Evolutionary conservation across 225 moss, liverwort and hornwort species (phyloP).

Genomic region (Physcomitrellopsis africana): DNA sequence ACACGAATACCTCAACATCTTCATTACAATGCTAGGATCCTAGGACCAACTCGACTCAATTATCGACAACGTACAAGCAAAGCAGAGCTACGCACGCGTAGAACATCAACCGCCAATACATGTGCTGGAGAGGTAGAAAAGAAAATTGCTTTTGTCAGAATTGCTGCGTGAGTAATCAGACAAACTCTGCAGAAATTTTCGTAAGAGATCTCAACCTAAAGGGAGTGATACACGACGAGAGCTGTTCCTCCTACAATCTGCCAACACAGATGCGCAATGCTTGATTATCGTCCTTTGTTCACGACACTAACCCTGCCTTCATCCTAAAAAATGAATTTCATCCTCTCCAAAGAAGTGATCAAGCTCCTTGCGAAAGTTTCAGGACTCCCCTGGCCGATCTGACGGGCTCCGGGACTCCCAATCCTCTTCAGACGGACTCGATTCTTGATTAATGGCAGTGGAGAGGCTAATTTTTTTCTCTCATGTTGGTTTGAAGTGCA

Average conservation of each 20-base stretch:
- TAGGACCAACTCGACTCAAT: neutral
- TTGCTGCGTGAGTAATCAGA: no score
- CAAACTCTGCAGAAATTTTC: neutral
- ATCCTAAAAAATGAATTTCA: slow-evolving; percentile 30
- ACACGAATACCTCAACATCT: slow-evolving; percentile 2
- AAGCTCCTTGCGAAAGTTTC: no score
- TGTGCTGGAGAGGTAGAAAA: neutral
- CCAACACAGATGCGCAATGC: neutral
- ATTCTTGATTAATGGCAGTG: slow-evolving; percentile 19
- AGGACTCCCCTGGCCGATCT: neutral
- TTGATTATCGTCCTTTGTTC: neutral
- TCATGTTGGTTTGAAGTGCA: neutral
- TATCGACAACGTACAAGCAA: neutral
- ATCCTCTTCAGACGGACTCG: slow-evolving; percentile 40
- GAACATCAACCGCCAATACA: neutral
- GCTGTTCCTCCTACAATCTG: neutral
- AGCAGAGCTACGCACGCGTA: neutral
- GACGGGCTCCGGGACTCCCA: slow-evolving; percentile 22
- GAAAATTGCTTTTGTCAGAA: slow-evolving; percentile 15
- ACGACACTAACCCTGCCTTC: slow-evolving; percentile 7
- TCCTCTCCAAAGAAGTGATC: slow-evolving; percentile 1
- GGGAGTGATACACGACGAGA: neutral
- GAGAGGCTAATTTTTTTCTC: neutral
- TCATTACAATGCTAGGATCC: neutral
- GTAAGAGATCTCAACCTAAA: neutral